A percentile compares a stretch with the other conserved stretches of the same genome.
Conservation (phyloP, 306 rosid species). For the Rubus parviflorus region DNA sequence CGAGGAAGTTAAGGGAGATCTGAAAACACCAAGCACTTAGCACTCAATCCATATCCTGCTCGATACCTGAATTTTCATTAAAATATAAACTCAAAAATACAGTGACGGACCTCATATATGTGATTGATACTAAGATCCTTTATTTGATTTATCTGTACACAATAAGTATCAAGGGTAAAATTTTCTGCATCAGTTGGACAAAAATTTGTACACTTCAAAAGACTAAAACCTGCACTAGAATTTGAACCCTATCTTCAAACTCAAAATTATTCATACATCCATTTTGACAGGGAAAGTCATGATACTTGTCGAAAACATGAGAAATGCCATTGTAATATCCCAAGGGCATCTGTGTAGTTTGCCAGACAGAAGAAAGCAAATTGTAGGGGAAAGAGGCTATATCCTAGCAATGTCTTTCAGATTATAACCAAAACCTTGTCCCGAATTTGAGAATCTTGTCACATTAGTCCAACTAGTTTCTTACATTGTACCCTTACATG, state of each 20-base stretch:
- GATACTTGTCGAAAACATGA: neutral
- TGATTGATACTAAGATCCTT: neutral
- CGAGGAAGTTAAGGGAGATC: neutral
- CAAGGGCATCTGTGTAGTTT: neutral
- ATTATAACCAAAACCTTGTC: neutral
- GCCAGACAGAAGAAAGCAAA: neutral
- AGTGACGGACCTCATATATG: neutral
- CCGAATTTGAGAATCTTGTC: neutral
- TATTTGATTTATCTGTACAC: too few relatives aligned
- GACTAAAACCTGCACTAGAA: neutral
- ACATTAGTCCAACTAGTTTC: neutral
- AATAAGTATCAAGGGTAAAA: neutral
- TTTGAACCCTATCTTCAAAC: neutral
- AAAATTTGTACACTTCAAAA: neutral
- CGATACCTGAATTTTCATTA: neutral
- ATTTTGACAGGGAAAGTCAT: slow-evolving; percentile 1
- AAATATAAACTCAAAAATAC: neutral
- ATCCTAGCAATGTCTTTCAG: neutral
- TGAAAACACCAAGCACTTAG: neutral
- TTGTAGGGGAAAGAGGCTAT: neutral
- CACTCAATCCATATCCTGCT: neutral
- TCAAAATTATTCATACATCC: neutral
- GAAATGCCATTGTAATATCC: neutral
- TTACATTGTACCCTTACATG: neutral
- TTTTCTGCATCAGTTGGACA: neutral